A percentile compares a stretch with the other conserved stretches of the same genome.
These are phyloP conservation scores for Zymoseptoria tritici DNA, from an alignment of 2,329 filamentous ascomycete species.

Conservation along the genomic window DNA sequence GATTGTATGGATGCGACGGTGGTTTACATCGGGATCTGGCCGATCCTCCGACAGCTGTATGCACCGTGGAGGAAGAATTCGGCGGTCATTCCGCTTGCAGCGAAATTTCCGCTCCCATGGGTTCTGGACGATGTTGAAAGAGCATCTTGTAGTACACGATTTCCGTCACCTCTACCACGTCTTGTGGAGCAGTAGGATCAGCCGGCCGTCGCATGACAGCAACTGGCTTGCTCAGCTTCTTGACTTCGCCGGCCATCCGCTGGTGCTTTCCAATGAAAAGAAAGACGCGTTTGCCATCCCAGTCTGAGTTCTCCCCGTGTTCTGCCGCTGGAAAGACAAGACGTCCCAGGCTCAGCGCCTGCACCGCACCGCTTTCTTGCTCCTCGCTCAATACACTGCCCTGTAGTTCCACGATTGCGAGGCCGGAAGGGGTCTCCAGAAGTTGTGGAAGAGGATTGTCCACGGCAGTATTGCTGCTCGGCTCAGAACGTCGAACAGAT, in stretches of 20 bases:
- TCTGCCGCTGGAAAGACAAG: conserved; percentile 63
- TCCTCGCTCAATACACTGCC: conserved; percentile 73
- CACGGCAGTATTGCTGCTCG: not conserved
- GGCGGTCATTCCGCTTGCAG: no score
- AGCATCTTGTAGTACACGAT: conserved; percentile 80
- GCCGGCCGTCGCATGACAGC: conserved; percentile 60
- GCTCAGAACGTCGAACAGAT: not conserved
- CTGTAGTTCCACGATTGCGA: conserved; percentile 88
- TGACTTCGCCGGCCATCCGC: conserved; percentile 80
- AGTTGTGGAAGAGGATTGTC: conserved; percentile 65
- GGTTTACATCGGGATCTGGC: no score
- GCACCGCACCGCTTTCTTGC: conserved; percentile 21
- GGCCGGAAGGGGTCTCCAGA: conserved; percentile 79
- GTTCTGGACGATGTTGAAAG: conserved; percentile 78
- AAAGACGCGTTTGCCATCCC: conserved; percentile 80
- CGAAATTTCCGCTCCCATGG: conserved; percentile 45
- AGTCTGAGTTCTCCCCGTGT: conserved; percentile 60
- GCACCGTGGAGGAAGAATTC: no score
- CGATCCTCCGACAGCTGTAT: no score
- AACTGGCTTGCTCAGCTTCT: conserved; percentile 71
- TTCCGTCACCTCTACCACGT: conserved; percentile 74
- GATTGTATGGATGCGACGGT: no score
- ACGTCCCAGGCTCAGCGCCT: conserved; percentile 55
- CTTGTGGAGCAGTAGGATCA: conserved; percentile 28
- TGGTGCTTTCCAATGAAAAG: conserved; percentile 86